Conservation (phyloP, 805 yeast genomes). For the Hanseniaspora taiwanica region DNA sequence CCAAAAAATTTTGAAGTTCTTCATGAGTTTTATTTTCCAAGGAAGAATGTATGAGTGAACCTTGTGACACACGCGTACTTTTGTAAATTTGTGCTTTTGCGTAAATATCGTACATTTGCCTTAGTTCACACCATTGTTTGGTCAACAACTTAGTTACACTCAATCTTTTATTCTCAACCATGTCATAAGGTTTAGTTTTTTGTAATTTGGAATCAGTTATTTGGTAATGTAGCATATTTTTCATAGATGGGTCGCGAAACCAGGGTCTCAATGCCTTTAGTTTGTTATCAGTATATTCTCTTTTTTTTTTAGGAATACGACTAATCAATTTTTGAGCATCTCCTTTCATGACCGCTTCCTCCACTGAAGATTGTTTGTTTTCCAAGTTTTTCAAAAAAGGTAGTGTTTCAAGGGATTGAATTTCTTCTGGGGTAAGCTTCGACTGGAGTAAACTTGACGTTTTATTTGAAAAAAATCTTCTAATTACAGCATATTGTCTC, state of each 20-base stretch:
- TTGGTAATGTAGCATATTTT: not conserved
- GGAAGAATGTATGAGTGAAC: constrained; percentile 32
- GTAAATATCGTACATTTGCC: constrained; percentile 39
- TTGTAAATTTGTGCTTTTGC: constrained; percentile 26
- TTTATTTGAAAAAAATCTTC: not conserved
- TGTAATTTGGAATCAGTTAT: not conserved
- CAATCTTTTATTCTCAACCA: not conserved
- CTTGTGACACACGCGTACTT: constrained; percentile 32
- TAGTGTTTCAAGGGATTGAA: not conserved
- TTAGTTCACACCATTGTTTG: constrained; percentile 56
- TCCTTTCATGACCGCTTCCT: not conserved
- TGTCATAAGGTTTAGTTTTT: not conserved
- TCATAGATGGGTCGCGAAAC: not conserved
- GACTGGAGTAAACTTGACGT: not conserved
- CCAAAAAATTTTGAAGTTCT: constrained; percentile 8
- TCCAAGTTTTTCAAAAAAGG: not conserved
- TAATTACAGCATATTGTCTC: not conserved
- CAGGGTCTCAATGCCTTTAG: not conserved
- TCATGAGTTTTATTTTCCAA: constrained; percentile 39
- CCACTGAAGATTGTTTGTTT: not conserved
- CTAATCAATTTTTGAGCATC: not conserved
- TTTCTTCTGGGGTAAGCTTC: not conserved
- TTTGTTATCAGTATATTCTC: not conserved
- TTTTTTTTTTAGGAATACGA: not conserved
- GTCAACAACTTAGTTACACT: constrained; percentile 46